phyloP scores from a whole-genome alignment of 805 yeast genomes.

The Kuraishia hungarica region DNA sequence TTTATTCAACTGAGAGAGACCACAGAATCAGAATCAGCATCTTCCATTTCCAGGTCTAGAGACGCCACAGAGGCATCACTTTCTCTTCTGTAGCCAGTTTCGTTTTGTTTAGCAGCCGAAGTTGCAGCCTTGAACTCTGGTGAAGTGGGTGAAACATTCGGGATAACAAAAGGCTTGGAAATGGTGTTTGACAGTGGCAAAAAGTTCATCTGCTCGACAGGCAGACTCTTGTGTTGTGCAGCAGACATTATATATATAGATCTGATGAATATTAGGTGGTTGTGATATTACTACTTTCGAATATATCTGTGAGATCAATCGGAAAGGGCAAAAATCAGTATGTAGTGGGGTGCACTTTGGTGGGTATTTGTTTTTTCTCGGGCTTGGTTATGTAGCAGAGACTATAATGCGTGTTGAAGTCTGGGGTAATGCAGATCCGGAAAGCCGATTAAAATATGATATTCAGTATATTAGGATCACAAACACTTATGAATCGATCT shows the following conservation, averaged over 20 bases:
- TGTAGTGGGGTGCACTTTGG: too few species aligned
- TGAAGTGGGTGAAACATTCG: constrained; percentile 52
- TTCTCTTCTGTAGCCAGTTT: constrained; percentile 5
- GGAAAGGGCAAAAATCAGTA: neutral
- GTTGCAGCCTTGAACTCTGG: constrained; percentile 13
- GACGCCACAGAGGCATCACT: constrained; percentile 1
- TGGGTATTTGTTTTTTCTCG: too few species aligned
- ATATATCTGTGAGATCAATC: neutral
- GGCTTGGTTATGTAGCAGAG: neutral
- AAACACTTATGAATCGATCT: too few species aligned
- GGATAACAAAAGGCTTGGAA: constrained; percentile 57
- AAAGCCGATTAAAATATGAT: neutral
- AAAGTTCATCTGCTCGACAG: constrained; percentile 21
- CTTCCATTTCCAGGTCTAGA: neutral
- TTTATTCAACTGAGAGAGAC: neutral
- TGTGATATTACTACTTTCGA: neutral
- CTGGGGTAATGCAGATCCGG: neutral
- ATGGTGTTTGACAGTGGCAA: constrained; percentile 48
- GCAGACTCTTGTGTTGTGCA: neutral
- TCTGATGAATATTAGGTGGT: too few species aligned
- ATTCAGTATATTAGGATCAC: too few species aligned
- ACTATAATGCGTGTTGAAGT: too few species aligned
- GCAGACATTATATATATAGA: neutral
- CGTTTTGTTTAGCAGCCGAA: constrained; percentile 7
- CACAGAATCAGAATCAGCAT: neutral